Evolutionary conservation across 768 basidiomycete genomes (phyloP), one percentile per base, ranked within the genome.

Genomic region (Plicaturopsis crispa): DNA sequence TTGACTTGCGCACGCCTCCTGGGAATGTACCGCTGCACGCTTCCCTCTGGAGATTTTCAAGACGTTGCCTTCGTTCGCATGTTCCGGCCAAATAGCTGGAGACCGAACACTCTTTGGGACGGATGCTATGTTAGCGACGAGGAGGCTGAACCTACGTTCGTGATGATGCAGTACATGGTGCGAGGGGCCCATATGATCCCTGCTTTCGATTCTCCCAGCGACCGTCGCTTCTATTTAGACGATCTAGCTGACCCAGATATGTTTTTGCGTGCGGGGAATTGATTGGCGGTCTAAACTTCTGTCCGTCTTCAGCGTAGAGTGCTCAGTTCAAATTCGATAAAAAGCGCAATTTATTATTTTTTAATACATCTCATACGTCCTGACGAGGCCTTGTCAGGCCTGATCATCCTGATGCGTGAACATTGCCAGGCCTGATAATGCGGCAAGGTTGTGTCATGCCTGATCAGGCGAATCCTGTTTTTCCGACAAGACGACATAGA

Each of bases 231-330:
- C 28, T 23, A 33, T 12, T 33, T 45, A 3, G 17, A 41, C 2
- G 40, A 45, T 28, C 21, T 36, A 16, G 22, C 41, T 28, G 44
- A 45, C 14, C 40, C 36, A 11, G 44, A 46, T n/a, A 46, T 46
- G 18, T 46, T 42, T 16, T 35, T 46, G 23, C 40, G 41, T 11
- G 36, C 43, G 4, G 38, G 26, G 26, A 28, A 28, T 28, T 28
- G 14, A 28, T 28, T 8, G 26, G 8, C 14, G 26, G 14, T 28
- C n/a, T n/a, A n/a, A n/a, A n/a, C n/a, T n/a, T n/a, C n/a, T n/a
- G n/a, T n/a, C n/a, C n/a, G n/a, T n/a, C n/a, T n/a, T n/a, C n/a
- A n/a, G n/a, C n/a, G n/a, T n/a, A n/a, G n/a, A n/a, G n/a, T n/a
- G n/a, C n/a, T n/a, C n/a, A n/a, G n/a, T n/a, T n/a, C n/a, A n/a